Conservation (phyloP, 805 yeast genomes). For the Wickerhamiella australiensis region DNA sequence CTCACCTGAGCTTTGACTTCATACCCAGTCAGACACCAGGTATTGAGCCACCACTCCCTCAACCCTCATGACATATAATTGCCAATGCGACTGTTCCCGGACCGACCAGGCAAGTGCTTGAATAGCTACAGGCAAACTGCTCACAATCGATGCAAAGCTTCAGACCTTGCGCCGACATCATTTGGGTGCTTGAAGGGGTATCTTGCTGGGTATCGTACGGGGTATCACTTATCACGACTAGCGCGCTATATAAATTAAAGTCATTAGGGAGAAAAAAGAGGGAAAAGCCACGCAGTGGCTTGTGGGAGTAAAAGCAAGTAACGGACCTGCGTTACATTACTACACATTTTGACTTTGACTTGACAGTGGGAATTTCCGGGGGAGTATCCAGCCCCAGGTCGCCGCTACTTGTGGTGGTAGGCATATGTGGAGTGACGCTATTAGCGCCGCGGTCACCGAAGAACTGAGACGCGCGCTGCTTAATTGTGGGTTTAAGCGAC, state of each 20-base stretch:
- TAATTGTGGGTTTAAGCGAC: constrained; percentile 8
- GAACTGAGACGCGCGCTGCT: constrained; percentile 11
- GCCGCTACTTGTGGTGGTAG: not conserved
- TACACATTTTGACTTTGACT: constrained; percentile 7
- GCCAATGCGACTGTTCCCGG: not conserved
- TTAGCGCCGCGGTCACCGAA: constrained; percentile 1
- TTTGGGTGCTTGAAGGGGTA: no score
- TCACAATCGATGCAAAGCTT: no score
- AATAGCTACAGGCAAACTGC: no score
- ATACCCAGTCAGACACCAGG: no score
- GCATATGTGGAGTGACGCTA: not conserved
- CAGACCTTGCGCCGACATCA: no score
- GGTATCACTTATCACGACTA: not conserved
- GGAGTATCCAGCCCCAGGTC: constrained; percentile 1
- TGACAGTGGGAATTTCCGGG: constrained; percentile 6
- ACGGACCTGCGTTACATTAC: constrained; percentile 7
- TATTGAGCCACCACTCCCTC: no score
- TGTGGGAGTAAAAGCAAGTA: not conserved
- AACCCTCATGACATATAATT: not conserved
- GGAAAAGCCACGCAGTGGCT: not conserved
- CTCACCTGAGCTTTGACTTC: no score
- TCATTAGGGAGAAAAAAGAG: not conserved
- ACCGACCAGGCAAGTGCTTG: not conserved
- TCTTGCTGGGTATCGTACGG: not conserved
- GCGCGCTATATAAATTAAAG: not conserved